These are phyloP conservation scores for Jaenimonas drosophilae DNA, from an alignment of 208 protist species.

Conservation along the genomic window DNA sequence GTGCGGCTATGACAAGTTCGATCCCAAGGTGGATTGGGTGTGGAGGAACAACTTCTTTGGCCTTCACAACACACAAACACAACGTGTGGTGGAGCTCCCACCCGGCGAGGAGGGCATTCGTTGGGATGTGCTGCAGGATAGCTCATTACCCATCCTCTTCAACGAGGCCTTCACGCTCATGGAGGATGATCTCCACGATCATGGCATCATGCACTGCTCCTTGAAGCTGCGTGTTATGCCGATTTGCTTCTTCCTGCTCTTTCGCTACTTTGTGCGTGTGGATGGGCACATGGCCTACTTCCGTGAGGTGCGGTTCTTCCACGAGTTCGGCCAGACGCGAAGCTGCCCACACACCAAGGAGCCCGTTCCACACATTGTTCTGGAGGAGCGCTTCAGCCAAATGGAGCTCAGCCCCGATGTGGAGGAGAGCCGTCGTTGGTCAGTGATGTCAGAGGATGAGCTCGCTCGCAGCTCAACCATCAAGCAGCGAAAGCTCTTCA, in stretches of 20 bases:
- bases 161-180: slow-evolving; percentile 64
- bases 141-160: slow-evolving; percentile 49
- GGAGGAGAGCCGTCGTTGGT: slow-evolving; percentile 18
- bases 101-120: slow-evolving; percentile 40
- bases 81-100: slow-evolving; percentile 19
- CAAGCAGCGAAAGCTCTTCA: no score
- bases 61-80: background rate
- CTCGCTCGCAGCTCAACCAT: no score
- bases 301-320: slow-evolving; percentile 65
- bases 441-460: slow-evolving; percentile 16
- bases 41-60: slow-evolving; percentile 77
- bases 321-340: slow-evolving; percentile 47
- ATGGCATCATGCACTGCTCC: slow-evolving; percentile 45
- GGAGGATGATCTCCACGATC: slow-evolving; percentile 81
- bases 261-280: slow-evolving; percentile 61
- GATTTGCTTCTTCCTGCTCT: slow-evolving; percentile 62
- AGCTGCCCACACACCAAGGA: background rate
- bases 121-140: slow-evolving; percentile 64
- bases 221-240: slow-evolving; percentile 72
- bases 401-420: slow-evolving; percentile 14
- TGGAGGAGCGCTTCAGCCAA: slow-evolving; percentile 49
- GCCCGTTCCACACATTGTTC: slow-evolving; percentile 38
- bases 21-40: slow-evolving; percentile 76
- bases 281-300: slow-evolving; percentile 47
- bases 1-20: slow-evolving; percentile 36